These are phyloP conservation scores for Eragrostis tef DNA, from an alignment of 202 grass and related monocot genomes.

Conservation along the genomic window DNA sequence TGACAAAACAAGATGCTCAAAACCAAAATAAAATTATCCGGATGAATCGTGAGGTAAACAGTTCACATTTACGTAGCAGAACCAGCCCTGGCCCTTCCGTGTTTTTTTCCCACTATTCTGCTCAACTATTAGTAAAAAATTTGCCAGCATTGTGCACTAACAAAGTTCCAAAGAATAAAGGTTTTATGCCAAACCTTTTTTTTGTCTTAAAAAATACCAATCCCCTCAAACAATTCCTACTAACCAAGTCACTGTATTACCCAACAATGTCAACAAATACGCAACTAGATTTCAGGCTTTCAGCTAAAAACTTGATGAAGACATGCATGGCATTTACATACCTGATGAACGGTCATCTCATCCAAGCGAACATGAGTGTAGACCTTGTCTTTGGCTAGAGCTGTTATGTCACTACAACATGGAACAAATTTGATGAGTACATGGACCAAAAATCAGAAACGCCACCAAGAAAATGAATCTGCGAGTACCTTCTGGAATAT, in stretches of 20 bases:
- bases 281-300: neutral
- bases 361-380: conserved; percentile 88
- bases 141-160: neutral
- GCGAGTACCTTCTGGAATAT: conserved; percentile 88
- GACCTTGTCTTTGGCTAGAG: conserved; percentile 94
- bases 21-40: conserved; percentile 11
- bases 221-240: neutral
- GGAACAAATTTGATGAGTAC: conserved; percentile 34
- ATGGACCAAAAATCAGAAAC: conserved; percentile 16
- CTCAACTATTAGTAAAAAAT: neutral
- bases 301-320: neutral
- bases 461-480: neutral
- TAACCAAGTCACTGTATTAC: neutral
- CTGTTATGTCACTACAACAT: conserved; percentile 92
- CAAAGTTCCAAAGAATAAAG: neutral
- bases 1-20: conserved; percentile 20
- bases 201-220: conserved; percentile 5
- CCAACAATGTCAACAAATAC: neutral
- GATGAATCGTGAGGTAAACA: neutral
- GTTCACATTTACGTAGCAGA: neutral
- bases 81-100: neutral
- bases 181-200: neutral
- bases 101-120: conserved; percentile 9
- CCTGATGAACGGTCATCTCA: conserved; percentile 94
- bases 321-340: conserved; percentile 34